A percentile compares a stretch with the other conserved stretches of the same genome.
phyloP scores from a whole-genome alignment of 164 flowering plant genomes.

The Platanus orientalis region DNA sequence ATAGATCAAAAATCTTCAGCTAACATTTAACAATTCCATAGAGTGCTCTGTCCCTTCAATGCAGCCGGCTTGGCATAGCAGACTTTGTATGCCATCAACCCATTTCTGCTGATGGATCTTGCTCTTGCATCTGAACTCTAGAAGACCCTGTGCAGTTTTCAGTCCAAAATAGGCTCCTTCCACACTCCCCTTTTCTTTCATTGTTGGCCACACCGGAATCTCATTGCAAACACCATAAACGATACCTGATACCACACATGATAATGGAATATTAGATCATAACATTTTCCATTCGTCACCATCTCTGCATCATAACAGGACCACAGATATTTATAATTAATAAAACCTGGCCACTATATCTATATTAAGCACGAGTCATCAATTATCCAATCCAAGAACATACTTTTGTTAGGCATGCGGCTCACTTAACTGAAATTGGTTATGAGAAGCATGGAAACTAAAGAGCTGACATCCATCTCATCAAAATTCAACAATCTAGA shows the following conservation, averaged over 20 bases:
- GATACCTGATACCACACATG: constrained; percentile 41
- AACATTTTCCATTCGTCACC: not conserved
- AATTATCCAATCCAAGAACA: no score
- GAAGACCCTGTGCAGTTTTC: constrained; percentile 70
- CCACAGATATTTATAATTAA: not conserved
- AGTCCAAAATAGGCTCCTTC: constrained; percentile 65
- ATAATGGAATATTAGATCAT: not conserved
- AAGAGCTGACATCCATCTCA: no score
- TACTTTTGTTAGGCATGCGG: no score
- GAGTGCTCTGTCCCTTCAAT: constrained; percentile 34
- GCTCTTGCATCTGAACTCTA: constrained; percentile 87
- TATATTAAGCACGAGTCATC: no score
- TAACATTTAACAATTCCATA: constrained; percentile 31
- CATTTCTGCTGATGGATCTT: constrained; percentile 68
- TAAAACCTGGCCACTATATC: no score
- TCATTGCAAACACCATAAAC: constrained; percentile 75
- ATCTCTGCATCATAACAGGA: not conserved
- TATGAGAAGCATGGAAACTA: no score
- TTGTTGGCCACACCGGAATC: constrained; percentile 47
- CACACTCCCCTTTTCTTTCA: constrained; percentile 42
- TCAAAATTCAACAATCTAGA: no score
- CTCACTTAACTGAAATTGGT: no score
- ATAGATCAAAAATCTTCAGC: not conserved
- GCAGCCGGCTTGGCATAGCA: constrained; percentile 39
- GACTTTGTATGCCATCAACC: constrained; percentile 57